Percentiles rank a stretch among this genome's conserved stretches.
Conservation (phyloP, 768 basidiomycete species). For the Mycena rebaudengoi region DNA sequence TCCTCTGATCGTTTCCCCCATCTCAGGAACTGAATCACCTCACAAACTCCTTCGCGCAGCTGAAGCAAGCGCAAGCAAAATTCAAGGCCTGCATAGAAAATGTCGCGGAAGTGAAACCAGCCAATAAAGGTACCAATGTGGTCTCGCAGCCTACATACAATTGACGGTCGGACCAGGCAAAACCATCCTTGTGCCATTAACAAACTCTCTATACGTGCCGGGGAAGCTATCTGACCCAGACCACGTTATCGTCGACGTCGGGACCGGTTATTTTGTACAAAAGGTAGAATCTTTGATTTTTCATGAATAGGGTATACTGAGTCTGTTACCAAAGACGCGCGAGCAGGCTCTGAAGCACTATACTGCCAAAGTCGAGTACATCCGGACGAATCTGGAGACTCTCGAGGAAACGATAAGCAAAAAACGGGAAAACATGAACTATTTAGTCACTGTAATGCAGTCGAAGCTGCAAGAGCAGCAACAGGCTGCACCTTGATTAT, state of each 20-base stretch:
- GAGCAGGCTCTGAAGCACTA: constrained; percentile 86
- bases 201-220: constrained; percentile 94
- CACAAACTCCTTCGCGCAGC: constrained; percentile 89
- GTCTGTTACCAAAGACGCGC: too few relatives aligned
- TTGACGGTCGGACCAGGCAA: constrained; percentile 63
- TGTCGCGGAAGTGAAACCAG: constrained; percentile 74
- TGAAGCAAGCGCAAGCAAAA: constrained; percentile 93
- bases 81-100: constrained; percentile 89
- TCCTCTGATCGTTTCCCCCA: constrained; percentile 5
- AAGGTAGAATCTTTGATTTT: constrained; percentile 64
- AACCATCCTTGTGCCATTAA: constrained; percentile 90
- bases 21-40: constrained; percentile 90
- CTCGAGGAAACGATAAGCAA: constrained; percentile 90
- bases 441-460: constrained; percentile 78
- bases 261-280: constrained; percentile 95
- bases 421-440: constrained; percentile 90
- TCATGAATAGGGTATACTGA: too few relatives aligned
- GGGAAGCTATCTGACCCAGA: constrained; percentile 86
- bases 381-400: constrained; percentile 83
- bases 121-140: constrained; percentile 62
- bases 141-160: background rate
- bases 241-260: constrained; percentile 93
- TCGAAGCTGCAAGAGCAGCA: constrained; percentile 46
- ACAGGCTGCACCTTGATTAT: constrained; percentile 14
- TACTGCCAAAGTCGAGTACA: constrained; percentile 79